phyloP scores from a whole-genome alignment of 257 asterid genomes.

The Solanum chmielewskii region DNA sequence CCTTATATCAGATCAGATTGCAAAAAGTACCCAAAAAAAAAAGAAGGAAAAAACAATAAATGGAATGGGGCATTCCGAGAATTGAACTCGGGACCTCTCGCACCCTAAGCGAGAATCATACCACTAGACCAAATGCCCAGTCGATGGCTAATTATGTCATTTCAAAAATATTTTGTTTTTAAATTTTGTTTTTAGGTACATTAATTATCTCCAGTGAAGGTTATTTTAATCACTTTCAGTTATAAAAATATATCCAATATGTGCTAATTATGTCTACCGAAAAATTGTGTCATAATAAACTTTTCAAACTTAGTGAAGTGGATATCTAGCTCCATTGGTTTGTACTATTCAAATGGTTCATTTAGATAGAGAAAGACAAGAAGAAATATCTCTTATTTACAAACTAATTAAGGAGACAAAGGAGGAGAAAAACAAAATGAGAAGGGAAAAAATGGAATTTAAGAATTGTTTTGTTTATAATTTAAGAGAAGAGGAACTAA shows the following conservation, averaged over 20 bases:
- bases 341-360: not conserved
- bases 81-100: slow-evolving; percentile 92
- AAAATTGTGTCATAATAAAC: not conserved
- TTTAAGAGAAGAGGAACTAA: not conserved
- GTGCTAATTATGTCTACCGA: not conserved
- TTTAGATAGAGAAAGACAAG: not conserved
- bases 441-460: not conserved
- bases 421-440: not conserved
- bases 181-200: not conserved
- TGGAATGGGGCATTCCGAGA: slow-evolving; percentile 76
- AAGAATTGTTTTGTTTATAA: not conserved
- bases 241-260: not conserved
- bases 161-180: accelerated
- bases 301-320: not conserved
- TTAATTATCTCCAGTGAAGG: not conserved
- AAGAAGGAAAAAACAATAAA: too few relatives aligned
- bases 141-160: not conserved
- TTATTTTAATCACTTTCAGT: not conserved
- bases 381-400: not conserved
- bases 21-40: not conserved
- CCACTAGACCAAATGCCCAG: slow-evolving; percentile 82
- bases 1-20: not conserved
- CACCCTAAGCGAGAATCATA: slow-evolving; percentile 85
- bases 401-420: not conserved
- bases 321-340: not conserved